Percentiles rank a stretch among this genome's conserved stretches.
These are phyloP conservation scores for Poterioochromonas sp. DNA, from an alignment of 352 stramenopile genomes.

Conservation along the genomic window DNA sequence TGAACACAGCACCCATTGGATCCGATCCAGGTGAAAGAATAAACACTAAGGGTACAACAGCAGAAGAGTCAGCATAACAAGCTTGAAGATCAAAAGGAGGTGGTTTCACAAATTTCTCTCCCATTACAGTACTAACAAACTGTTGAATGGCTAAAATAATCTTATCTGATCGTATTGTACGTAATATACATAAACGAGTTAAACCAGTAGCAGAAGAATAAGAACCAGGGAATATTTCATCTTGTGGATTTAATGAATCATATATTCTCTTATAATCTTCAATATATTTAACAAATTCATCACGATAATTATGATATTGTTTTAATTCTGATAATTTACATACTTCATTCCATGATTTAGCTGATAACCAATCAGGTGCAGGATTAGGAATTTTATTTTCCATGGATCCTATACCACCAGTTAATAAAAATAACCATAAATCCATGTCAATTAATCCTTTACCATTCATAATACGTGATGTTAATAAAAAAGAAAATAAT, in stretches of 20 bases:
- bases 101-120: slow-evolving; percentile 76
- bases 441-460: slow-evolving; percentile 52
- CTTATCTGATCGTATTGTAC: slow-evolving; percentile 69
- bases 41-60: slow-evolving; percentile 75
- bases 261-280: slow-evolving; percentile 74
- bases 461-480: slow-evolving; percentile 67
- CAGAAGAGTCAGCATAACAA: slow-evolving; percentile 71
- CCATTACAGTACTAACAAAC: slow-evolving; percentile 75
- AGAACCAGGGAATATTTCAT: slow-evolving; percentile 45
- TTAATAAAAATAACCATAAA: slow-evolving; percentile 87
- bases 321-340: slow-evolving; percentile 66
- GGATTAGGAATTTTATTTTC: slow-evolving; percentile 77
- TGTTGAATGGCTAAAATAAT: slow-evolving; percentile 73
- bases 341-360: slow-evolving; percentile 84
- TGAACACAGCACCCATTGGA: slow-evolving; percentile 75
- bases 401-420: slow-evolving; percentile 73
- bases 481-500: slow-evolving; percentile 79
- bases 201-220: slow-evolving; percentile 60
- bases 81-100: slow-evolving; percentile 74
- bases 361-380: slow-evolving; percentile 71
- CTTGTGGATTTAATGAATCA: slow-evolving; percentile 62
- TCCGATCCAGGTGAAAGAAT: slow-evolving; percentile 78
- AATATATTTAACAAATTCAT: slow-evolving; percentile 64
- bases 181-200: slow-evolving; percentile 59
- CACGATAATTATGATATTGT: slow-evolving; percentile 62